phyloP scores from a whole-genome alignment of 148 eudicot genomes.

The Vaccinium corymbosum region DNA sequence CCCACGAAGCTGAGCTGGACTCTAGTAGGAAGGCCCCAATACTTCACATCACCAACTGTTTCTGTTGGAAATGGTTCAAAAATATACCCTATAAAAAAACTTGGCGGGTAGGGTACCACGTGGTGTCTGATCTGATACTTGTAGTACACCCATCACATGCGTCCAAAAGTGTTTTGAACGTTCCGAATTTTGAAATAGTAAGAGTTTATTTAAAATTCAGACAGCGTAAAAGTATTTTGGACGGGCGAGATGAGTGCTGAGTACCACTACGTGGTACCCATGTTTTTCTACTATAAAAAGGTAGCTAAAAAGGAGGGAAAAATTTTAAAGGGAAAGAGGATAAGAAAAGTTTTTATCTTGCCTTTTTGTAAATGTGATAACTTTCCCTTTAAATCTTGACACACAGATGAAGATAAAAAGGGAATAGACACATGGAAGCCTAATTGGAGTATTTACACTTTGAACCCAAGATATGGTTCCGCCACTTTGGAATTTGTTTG shows the following conservation, averaged over 20 bases:
- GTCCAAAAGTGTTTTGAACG: too few species aligned
- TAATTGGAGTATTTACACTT: neutral
- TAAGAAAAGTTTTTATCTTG: neutral
- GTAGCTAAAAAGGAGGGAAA: neutral
- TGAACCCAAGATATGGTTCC: constrained; percentile 6
- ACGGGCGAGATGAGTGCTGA: too few species aligned
- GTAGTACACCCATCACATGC: too few species aligned
- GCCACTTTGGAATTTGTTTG: neutral
- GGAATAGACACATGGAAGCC: constrained; percentile 8
- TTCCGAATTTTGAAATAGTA: too few species aligned
- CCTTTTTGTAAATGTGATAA: constrained; percentile 12
- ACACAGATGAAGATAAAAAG: constrained; percentile 12
- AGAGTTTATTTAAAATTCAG: too few species aligned
- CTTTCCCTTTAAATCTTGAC: constrained; percentile 6
- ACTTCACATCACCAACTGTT: constrained; percentile 31
- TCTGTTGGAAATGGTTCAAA: constrained; percentile 13
- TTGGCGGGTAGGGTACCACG: too few species aligned
- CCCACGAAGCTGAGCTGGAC: constrained; percentile 10
- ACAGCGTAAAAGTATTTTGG: too few species aligned
- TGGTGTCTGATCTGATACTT: too few species aligned
- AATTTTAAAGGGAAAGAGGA: neutral
- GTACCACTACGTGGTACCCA: too few species aligned
- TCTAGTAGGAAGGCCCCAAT: constrained; percentile 29
- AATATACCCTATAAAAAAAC: neutral
- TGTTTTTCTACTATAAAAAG: neutral